A percentile compares a stretch with the other conserved stretches of the same genome.
These are phyloP conservation scores for Micractinium conductrix DNA, from an alignment of 139 green algal genomes.

Conservation along the genomic window DNA sequence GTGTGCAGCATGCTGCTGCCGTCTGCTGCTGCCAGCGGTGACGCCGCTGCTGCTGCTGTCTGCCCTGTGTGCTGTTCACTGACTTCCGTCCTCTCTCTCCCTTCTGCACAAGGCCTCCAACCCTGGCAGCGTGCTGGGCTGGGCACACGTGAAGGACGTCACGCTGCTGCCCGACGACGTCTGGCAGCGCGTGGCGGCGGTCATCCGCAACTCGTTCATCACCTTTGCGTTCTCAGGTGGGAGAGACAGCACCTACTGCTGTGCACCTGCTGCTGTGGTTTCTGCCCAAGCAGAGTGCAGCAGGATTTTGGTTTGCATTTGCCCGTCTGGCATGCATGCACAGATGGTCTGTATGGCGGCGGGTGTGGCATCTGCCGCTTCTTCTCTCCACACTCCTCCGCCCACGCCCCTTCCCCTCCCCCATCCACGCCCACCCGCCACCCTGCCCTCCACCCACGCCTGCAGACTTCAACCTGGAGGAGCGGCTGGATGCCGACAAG, in stretches of 20 bases:
- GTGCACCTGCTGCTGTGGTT: background rate
- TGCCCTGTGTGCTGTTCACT: background rate
- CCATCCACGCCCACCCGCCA: too few species aligned
- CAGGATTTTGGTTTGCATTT: too few species aligned
- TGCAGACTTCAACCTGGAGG: constrained; percentile 24
- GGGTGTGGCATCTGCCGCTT: too few species aligned
- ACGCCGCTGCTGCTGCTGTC: background rate
- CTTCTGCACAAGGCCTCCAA: background rate
- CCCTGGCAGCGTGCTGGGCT: constrained; percentile 32
- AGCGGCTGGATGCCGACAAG: constrained; percentile 2
- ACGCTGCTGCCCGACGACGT: constrained; percentile 48
- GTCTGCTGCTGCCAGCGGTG: background rate
- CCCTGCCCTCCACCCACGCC: background rate
- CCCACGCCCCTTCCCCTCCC: too few species aligned
- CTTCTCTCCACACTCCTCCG: too few species aligned
- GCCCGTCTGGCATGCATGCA: too few species aligned
- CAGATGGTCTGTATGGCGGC: background rate
- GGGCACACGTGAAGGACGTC: constrained; percentile 57
- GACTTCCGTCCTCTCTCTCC: background rate
- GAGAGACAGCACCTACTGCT: background rate
- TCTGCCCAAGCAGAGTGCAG: background rate
- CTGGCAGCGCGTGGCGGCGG: constrained; percentile 47
- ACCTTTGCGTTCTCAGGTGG: constrained; percentile 64
- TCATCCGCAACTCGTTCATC: constrained; percentile 52
- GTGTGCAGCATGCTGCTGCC: background rate